Evolutionary conservation across 1,284 basidiomycete species (phyloP).

Genomic region (Ceratobasidium sp.): DNA sequence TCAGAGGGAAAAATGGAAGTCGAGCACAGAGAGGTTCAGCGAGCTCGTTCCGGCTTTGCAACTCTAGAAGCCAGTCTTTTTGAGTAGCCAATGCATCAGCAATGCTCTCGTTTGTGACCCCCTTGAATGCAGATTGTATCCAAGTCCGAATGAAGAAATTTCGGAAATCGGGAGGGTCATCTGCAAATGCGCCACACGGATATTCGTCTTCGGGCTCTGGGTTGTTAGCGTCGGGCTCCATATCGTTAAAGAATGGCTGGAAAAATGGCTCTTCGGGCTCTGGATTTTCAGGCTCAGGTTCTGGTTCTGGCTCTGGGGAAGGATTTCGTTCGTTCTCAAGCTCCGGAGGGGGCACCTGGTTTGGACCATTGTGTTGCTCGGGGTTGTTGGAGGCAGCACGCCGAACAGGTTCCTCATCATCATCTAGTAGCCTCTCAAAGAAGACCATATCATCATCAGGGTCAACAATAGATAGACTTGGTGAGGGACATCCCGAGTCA

Average conservation of each 20-base stretch:
- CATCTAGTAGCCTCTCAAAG: background rate
- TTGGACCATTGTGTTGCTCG: background rate
- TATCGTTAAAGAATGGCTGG: background rate
- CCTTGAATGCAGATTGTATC: background rate
- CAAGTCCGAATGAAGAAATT: slow-evolving; percentile 19
- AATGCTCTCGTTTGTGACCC: slow-evolving; percentile 1
- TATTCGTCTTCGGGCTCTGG: background rate
- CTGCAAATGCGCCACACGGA: background rate
- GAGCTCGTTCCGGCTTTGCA: background rate
- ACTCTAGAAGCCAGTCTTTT: background rate
- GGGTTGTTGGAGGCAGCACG: background rate
- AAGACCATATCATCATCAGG: background rate
- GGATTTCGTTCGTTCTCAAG: background rate
- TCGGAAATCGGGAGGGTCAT: background rate
- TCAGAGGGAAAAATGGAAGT: slow-evolving; percentile 8
- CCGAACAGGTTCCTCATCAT: background rate
- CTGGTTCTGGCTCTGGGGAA: background rate
- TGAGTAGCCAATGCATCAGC: background rate
- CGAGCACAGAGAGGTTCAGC: background rate
- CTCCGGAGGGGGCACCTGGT: background rate
- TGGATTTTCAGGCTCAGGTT: background rate
- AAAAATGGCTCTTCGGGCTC: too few species aligned
- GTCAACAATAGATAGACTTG: background rate
- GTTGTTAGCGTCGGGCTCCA: background rate
- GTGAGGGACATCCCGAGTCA: too few species aligned